Conservation (phyloP, 495 filamentous ascomycete genomes). For the Trichodelitschia bisporula region DNA sequence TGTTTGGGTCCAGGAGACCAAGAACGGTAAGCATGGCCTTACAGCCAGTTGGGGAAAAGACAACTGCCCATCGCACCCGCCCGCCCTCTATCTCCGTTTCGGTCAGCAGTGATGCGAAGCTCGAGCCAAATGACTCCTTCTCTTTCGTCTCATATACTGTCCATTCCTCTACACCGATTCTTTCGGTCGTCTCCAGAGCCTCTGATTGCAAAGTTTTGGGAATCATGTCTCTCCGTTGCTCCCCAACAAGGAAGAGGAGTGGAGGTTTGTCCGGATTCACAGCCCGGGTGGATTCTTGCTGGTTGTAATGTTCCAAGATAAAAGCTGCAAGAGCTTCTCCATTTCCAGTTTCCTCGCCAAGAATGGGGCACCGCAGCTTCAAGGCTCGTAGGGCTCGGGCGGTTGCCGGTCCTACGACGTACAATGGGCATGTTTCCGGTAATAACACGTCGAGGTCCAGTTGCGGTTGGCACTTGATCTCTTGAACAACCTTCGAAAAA, state of each 20-base stretch:
- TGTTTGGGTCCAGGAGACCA: constrained; percentile 25
- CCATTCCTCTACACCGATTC: constrained; percentile 46
- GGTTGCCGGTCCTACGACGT: constrained; percentile 85
- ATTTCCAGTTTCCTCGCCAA: constrained; percentile 55
- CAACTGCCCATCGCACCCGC: constrained; percentile 49
- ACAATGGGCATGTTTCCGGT: constrained; percentile 31
- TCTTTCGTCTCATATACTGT: constrained; percentile 72
- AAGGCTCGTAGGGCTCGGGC: constrained; percentile 42
- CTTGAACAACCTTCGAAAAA: constrained; percentile 37
- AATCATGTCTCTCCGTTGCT: constrained; percentile 69
- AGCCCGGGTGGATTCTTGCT: constrained; percentile 5
- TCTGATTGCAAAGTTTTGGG: constrained; percentile 44
- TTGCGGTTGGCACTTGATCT: constrained; percentile 8
- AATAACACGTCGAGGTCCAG: constrained; percentile 4
- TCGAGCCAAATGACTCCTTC: constrained; percentile 41
- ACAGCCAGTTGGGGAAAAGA: constrained; percentile 83
- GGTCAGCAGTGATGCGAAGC: constrained; percentile 28
- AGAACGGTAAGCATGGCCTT: constrained; percentile 52
- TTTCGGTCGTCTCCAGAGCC: constrained; percentile 14
- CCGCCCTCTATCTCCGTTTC: constrained; percentile 14
- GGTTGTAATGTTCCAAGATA: constrained; percentile 51
- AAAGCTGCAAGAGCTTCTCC: constrained; percentile 52
- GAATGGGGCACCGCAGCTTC: constrained; percentile 14
- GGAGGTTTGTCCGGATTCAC: constrained; percentile 23
- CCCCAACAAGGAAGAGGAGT: constrained; percentile 68